Base-by-base conservation (phyloP, 345 rosid genomes). In the Garcia nutans region DNA sequence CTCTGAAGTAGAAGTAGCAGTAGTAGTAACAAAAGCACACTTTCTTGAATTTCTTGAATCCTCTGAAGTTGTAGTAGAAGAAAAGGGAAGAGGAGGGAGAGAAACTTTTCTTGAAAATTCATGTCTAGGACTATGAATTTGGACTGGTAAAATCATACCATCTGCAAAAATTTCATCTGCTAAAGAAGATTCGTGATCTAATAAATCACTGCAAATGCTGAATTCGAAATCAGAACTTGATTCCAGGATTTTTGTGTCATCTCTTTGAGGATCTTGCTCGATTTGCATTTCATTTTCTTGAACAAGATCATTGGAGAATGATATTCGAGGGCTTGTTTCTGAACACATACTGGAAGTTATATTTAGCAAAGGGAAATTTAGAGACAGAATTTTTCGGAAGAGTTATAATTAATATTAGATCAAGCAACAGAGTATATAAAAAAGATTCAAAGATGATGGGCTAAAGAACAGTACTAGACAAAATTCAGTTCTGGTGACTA, bases 131-230 rank as follows among this genome's bases (percentile, higher is more conserved):
- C 72, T 37, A 37, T 6, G 41, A 37, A 37, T 68, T 61, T 65
- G 84, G 64, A 82, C 65, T 0, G 98, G 96, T 75, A 89, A 91
- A 85, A 94, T 89, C 87, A 89, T 87, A 3, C 97, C 97, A 20
- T 89, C 87, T 0, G 89, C 85, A 63, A 94, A 94, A 61, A 94
- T 85, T 76, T 91, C 94, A 1, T 92, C 97, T 5, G 98, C 98
- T 16, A 89, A 83, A 56, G 86, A 89, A 56, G 90, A 87, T 68
- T 85, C 76, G 62, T 77, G 87, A 16, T 78, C 85, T 8, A 74
- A 17, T 19, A 54, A 76, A 80, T 77, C 79, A 73, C 83, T 81
- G 57, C 84, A 81, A 54, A 77, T 71, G 76, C 77, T 84, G 89
- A 94, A 94, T 86, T 92, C 97, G 31, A 94, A 94, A 26, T 91